A percentile compares a stretch with the other conserved stretches of the same genome.
Conservation (phyloP, 441 rosid genomes). For the Aquilaria agallochum region DNA sequence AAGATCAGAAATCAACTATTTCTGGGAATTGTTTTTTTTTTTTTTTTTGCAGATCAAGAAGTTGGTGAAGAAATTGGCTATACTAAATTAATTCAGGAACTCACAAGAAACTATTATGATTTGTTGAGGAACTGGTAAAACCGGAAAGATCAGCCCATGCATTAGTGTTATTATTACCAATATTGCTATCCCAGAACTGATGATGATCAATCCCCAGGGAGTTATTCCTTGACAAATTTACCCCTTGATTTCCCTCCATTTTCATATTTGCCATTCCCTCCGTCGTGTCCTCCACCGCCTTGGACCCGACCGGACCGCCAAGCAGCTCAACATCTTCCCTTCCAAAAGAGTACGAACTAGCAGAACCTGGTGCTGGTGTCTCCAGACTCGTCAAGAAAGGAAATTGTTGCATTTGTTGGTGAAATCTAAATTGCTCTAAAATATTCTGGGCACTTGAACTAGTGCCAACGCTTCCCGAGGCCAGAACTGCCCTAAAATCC, state of each 20-base stretch:
- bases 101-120: slow-evolving; percentile 35
- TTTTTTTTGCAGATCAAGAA: no score
- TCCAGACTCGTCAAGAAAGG: slow-evolving; percentile 39
- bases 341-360: slow-evolving; percentile 18
- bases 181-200: slow-evolving; percentile 38
- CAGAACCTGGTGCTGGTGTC: slow-evolving; percentile 15
- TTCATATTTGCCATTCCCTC: slow-evolving; percentile 28
- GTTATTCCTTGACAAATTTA: slow-evolving; percentile 39
- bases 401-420: slow-evolving; percentile 39
- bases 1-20: no score
- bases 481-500: slow-evolving; percentile 34
- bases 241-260: slow-evolving; percentile 42
- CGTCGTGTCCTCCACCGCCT: slow-evolving; percentile 23
- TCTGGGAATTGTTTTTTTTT: no score
- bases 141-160: slow-evolving; percentile 45
- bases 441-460: background rate
- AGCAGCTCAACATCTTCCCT: slow-evolving; percentile 20
- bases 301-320: slow-evolving; percentile 30
- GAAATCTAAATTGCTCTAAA: slow-evolving; percentile 44
- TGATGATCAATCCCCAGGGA: slow-evolving; percentile 45
- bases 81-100: background rate
- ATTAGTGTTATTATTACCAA: slow-evolving; percentile 10
- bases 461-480: slow-evolving; percentile 5
- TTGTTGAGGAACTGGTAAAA: slow-evolving; percentile 34
- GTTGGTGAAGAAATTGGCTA: no score